Base-by-base conservation (phyloP, 371 early-diverging fungal genomes). In the Rhizopus delemar region DNA sequence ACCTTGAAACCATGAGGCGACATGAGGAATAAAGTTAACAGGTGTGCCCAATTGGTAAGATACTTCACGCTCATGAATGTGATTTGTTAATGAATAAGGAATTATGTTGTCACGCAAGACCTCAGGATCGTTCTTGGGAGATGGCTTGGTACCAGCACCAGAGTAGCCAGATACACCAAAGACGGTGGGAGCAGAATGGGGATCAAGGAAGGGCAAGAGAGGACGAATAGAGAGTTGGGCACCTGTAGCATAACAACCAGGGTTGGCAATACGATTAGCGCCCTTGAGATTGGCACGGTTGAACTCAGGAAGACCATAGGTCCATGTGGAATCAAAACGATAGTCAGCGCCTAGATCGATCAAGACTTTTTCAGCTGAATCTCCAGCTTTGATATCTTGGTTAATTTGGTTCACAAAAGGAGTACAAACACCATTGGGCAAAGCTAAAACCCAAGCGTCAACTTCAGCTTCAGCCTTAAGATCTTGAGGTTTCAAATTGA, bases 221-320 rank as follows among this genome's bases (percentile, higher is more conserved):
- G 98, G 97, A 7, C 87, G 88, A 50, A 96, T 73, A 0, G 92
- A 89, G 68, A 97, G 72, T 79, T 98, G 98, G 15, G 93, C 84
- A 32, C 95, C 97, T 1, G 98, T 98, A 8, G 98, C 98, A 73
- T 98, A 98, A 76, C 98, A 98, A 0, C 98, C 98, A 5, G 98
- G 98, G 76, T 98, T 98, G 54, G 94, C 83, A 51, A 98, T 90
- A 52, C 86, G 86, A 13, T 70, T 85, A 31, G 86, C 79, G 4
- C 75, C 77, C 8, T 56, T 57, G 38, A 94, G 63, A 51, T 83
- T 70, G 31, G 73, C 73, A 33, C 92, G 85, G 65, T 83, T 81
- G 60, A 93, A 86, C 76, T 94, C 85, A 41, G 96, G 95, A 49
- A 98, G 86, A 32, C 97, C 96, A 74, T 98, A 97, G 15, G 84